Evolutionary conservation across 2,329 filamentous ascomycete genomes (phyloP), one percentile per base, ranked within the genome.

Genomic region (Diaporthe sp.): DNA sequence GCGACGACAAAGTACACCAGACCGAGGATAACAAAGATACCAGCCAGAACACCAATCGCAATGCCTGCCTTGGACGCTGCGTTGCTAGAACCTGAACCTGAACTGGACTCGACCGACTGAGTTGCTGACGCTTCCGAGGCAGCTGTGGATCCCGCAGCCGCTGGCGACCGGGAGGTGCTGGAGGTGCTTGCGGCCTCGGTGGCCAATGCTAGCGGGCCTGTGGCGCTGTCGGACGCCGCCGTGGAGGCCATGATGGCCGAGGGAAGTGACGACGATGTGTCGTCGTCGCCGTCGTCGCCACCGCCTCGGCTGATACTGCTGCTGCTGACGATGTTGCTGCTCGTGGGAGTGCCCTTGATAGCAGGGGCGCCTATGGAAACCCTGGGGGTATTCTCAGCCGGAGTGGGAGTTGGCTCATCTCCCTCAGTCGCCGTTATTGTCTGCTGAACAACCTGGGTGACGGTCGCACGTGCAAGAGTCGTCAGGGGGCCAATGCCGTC

Each of bases 1-100:
- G 89, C 92, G 81, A 95, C 89, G 75, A 94, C 82, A 82, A 97
- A 92, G 80, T 94, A 93, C 27, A 94, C 86, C 30, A 94, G 81
- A n/a, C 92, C 85, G 39, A 91, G 90, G 35, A 97, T 81, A 3
- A 92, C 83, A 42, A 92, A 89, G 35, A 98, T 79, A 65, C 90
- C 90, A 9, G 93, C 87, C 42, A 98, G 84, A 63, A 97, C 91
- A 79, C 95, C 96, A 81, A 98, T 92, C 8, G 93, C 94, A 76
- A 98, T 90, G 75, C 97, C 97, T 56, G 95, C 96, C 83, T 95
- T 97, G 55, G 84, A 81, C 39, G 84, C 88, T 12, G 78, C 74
- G 74, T 80, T 80, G 55, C 75, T 85, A 81, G 74, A 75, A 12
- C 61, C 47, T 39, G 70, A 69, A 3, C 44, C 37, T 22, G 25